Percentiles rank a stretch among this genome's conserved stretches.
Conservation (phyloP, 2,329 filamentous ascomycete species). For the Helotiales sp. region DNA sequence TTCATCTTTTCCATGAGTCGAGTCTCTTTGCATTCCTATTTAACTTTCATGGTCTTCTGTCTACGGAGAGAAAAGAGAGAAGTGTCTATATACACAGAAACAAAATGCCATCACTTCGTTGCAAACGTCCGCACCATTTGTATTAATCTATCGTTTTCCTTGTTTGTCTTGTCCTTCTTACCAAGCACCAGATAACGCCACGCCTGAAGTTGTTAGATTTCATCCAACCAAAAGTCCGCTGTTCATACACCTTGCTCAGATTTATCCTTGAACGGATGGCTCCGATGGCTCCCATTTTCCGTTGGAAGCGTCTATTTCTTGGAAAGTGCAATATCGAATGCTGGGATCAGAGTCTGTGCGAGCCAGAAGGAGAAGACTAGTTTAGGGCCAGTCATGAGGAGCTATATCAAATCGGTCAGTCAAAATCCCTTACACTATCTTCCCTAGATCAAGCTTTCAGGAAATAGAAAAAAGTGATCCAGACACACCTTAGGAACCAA, state of each 20-base stretch:
- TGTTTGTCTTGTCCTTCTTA: too few species aligned
- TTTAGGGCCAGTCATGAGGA: conserved; percentile 99
- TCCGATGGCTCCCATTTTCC: neutral
- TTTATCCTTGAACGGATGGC: too few species aligned
- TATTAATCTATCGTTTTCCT: conserved; percentile 3
- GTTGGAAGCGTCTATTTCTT: conserved; percentile 32
- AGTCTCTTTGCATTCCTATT: conserved; percentile 18
- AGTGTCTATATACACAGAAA: conserved; percentile 30
- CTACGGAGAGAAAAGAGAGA: neutral
- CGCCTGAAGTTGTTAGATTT: conserved; percentile 17
- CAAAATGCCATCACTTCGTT: neutral
- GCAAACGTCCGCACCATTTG: neutral
- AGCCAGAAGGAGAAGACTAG: conserved; percentile 99
- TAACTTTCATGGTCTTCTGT: too few species aligned
- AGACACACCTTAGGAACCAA: conserved; percentile 79
- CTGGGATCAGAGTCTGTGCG: conserved; percentile 95
- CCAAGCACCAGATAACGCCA: conserved; percentile 25
- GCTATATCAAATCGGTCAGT: conserved; percentile 50
- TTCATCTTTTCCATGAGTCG: conserved; percentile 28
- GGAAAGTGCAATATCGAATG: conserved; percentile 69
- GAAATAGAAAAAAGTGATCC: neutral
- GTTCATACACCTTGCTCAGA: conserved; percentile 22
- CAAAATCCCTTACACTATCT: too few species aligned
- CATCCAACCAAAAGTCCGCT: neutral
- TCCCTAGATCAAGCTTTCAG: neutral